phyloP scores from a whole-genome alignment of 306 rosid species.

The Heteromeles arbutifolia region DNA sequence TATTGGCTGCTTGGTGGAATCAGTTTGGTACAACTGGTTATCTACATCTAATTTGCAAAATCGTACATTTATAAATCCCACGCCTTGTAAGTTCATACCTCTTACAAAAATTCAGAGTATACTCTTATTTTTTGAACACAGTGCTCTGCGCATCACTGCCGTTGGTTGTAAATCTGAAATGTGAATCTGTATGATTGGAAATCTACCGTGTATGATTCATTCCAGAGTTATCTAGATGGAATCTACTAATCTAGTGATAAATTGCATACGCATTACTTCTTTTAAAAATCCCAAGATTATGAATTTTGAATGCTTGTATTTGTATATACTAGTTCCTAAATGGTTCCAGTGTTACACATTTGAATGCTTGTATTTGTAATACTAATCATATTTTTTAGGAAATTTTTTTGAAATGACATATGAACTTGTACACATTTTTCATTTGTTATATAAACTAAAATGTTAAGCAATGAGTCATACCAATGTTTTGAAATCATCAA shows the following conservation, averaged over 20 bases:
- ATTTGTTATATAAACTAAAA: too few relatives aligned
- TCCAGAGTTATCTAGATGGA: not conserved
- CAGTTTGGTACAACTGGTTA: constrained; percentile 20
- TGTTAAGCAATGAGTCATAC: too few relatives aligned
- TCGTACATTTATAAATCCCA: constrained; percentile 10
- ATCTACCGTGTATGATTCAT: not conserved
- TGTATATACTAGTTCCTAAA: too few relatives aligned
- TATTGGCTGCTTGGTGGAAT: constrained; percentile 55
- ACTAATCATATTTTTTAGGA: too few relatives aligned
- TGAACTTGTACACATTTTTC: too few relatives aligned
- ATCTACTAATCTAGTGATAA: too few relatives aligned
- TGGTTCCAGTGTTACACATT: too few relatives aligned
- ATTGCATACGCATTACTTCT: not conserved
- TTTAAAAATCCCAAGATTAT: too few relatives aligned
- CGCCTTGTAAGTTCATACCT: not conserved
- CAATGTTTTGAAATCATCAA: too few relatives aligned
- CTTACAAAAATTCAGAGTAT: not conserved
- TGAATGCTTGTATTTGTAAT: too few relatives aligned
- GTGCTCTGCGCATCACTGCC: not conserved
- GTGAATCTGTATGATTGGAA: not conserved
- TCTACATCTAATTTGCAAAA: constrained; percentile 22
- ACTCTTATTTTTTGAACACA: not conserved
- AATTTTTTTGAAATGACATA: too few relatives aligned
- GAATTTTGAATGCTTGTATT: too few relatives aligned
- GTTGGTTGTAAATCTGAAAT: not conserved